phyloP scores from a whole-genome alignment of 441 rosid species.

The Geranium incanum region DNA sequence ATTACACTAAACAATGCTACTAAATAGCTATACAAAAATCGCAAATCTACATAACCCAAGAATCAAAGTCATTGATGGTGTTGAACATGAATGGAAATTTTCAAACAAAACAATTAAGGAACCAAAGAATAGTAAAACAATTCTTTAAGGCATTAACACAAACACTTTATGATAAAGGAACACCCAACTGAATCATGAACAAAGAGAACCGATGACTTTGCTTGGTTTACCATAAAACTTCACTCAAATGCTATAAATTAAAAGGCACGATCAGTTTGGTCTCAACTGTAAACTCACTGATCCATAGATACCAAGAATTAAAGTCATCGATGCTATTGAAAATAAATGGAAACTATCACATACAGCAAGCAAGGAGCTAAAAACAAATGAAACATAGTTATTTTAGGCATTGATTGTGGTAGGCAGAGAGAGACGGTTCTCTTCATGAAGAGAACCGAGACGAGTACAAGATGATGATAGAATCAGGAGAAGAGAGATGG shows the following conservation, averaged over 20 bases:
- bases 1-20: conserved; percentile 37
- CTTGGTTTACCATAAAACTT: too few species aligned
- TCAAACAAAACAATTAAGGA: not conserved
- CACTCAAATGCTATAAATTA: too few species aligned
- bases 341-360: not conserved
- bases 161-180: not conserved
- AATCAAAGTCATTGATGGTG: conserved; percentile 46
- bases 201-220: too few species aligned
- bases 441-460: too few species aligned
- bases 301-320: conserved; percentile 45
- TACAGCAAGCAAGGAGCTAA: too few species aligned
- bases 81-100: conserved; percentile 6
- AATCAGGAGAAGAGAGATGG: too few species aligned
- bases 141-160: not conserved
- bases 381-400: not conserved
- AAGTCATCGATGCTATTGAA: conserved; percentile 37
- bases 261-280: conserved; percentile 36
- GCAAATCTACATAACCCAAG: conserved; percentile 39
- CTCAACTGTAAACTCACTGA: conserved; percentile 33
- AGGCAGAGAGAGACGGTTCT: too few species aligned
- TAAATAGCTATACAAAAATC: conserved; percentile 10
- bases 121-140: not conserved
- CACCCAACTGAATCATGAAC: not conserved
- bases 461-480: too few species aligned
- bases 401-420: not conserved